A percentile compares a stretch with the other conserved stretches of the same genome.
Conservation (phyloP, 2,329 filamentous ascomycete species). For the Talaromyces rugulosus region DNA sequence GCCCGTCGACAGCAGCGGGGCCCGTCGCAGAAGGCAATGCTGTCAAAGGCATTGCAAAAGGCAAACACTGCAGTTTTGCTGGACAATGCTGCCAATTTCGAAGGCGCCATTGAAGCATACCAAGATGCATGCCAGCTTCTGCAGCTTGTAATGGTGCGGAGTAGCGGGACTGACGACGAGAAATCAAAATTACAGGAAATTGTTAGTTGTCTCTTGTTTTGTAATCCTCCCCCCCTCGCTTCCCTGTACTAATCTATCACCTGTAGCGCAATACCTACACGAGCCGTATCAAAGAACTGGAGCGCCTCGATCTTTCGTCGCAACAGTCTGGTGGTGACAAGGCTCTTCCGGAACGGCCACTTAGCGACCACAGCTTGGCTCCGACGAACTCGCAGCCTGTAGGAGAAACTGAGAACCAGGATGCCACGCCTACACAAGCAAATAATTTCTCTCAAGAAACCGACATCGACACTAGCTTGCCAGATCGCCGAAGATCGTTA, state of each 20-base stretch:
- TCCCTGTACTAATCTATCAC: conserved; percentile 17
- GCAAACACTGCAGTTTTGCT: conserved; percentile 93
- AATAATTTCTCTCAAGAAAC: not conserved
- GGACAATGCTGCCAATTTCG: conserved; percentile 93
- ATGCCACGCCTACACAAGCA: not conserved
- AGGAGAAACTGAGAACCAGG: not conserved
- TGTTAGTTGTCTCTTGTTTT: conserved; percentile 54
- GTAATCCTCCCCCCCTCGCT: not conserved
- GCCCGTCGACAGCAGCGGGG: conserved; percentile 33
- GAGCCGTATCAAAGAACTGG: conserved; percentile 80
- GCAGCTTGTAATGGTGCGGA: conserved; percentile 81
- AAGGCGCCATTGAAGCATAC: conserved; percentile 86
- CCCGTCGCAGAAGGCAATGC: conserved; percentile 88
- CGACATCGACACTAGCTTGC: not conserved
- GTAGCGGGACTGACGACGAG: conserved; percentile 78
- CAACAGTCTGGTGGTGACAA: conserved; percentile 59
- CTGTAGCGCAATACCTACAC: conserved; percentile 79
- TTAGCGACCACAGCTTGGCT: conserved; percentile 47
- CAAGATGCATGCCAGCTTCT: conserved; percentile 83
- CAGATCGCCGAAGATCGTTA: not conserved
- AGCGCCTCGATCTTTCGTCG: conserved; percentile 59
- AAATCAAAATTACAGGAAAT: conserved; percentile 83
- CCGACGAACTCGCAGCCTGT: conserved; percentile 4
- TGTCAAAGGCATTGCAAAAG: conserved; percentile 91
- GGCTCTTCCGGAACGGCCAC: conserved; percentile 67